Percentiles rank a stretch among this genome's conserved stretches.
These are phyloP conservation scores for Candida manassasensis DNA, from an alignment of 805 yeast species.

Conservation along the genomic window DNA sequence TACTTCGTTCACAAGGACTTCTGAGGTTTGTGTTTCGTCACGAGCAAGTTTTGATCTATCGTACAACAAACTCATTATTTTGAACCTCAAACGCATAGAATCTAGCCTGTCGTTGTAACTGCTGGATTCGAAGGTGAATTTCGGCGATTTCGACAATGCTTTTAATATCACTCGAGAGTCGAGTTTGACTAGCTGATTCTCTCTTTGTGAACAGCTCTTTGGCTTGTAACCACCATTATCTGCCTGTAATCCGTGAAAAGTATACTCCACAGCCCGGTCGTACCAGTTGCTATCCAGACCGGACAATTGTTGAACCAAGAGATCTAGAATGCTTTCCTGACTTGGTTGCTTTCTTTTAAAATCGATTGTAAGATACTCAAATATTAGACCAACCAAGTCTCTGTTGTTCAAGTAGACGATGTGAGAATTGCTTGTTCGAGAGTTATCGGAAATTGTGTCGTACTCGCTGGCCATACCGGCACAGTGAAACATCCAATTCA, in stretches of 20 bases:
- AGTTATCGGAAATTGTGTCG: constrained; percentile 13
- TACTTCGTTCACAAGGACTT: constrained; percentile 10
- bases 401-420: constrained; percentile 20
- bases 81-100: constrained; percentile 25
- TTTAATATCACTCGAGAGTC: constrained; percentile 14
- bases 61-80: constrained; percentile 14
- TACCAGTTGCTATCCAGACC: constrained; percentile 19
- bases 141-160: constrained; percentile 6
- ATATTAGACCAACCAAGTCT: constrained; percentile 15
- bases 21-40: constrained; percentile 9
- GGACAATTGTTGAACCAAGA: constrained; percentile 20
- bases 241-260: constrained; percentile 25
- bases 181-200: constrained; percentile 17
- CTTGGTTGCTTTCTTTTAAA: constrained; percentile 7
- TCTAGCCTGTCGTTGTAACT: constrained; percentile 21
- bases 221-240: constrained; percentile 12
- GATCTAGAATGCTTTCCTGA: constrained; percentile 4
- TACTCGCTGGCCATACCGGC: constrained; percentile 23
- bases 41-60: constrained; percentile 13
- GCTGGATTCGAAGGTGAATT: background rate
- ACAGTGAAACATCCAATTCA: constrained; percentile 35
- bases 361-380: constrained; percentile 17
- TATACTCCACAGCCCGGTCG: constrained; percentile 25
- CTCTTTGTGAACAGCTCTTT: constrained; percentile 22
- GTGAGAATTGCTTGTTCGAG: constrained; percentile 18